Evolutionary conservation across 2,329 filamentous ascomycete genomes (phyloP).

Genomic region (Ophiostoma sp.): DNA sequence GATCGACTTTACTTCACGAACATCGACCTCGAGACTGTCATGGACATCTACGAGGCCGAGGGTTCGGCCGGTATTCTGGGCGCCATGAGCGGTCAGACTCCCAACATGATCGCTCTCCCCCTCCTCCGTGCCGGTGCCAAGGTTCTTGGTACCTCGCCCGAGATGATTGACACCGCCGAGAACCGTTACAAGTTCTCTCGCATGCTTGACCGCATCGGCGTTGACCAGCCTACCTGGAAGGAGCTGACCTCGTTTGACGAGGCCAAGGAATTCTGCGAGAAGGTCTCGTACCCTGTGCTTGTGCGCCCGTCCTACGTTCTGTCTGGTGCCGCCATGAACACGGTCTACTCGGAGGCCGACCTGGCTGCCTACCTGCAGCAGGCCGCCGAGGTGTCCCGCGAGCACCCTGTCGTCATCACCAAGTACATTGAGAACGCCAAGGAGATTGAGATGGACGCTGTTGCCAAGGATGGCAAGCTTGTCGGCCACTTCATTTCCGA

Average conservation of each 20-base stretch:
- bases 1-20: conserved; percentile 96
- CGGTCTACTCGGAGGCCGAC: conserved; percentile 94
- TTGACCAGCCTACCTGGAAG: conserved; percentile 98
- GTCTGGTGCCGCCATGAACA: conserved; percentile 98
- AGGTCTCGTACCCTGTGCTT: conserved; percentile 88
- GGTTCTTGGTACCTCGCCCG: conserved; percentile 90
- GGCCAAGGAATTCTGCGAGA: conserved; percentile 81
- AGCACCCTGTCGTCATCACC: conserved; percentile 96
- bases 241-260: conserved; percentile 94
- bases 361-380: conserved; percentile 85
- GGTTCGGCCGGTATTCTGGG: conserved; percentile 80
- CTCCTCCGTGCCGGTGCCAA: conserved; percentile 87
- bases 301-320: conserved; percentile 96
- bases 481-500: conserved; percentile 97
- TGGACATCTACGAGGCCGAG: conserved; percentile 93
- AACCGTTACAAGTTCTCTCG: conserved; percentile 98
- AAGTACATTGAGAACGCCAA: conserved; percentile 99
- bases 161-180: conserved; percentile 98
- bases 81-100: conserved; percentile 95
- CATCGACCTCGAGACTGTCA: conserved; percentile 82
- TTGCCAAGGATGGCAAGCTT: conserved; percentile 84
- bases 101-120: conserved; percentile 94
- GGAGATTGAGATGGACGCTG: conserved; percentile 99
- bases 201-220: conserved; percentile 91
- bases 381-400: conserved; percentile 87